A percentile compares a stretch with the other conserved stretches of the same genome.
phyloP scores from a whole-genome alignment of 306 rosid genomes.

The Canavalia ensiformis region DNA sequence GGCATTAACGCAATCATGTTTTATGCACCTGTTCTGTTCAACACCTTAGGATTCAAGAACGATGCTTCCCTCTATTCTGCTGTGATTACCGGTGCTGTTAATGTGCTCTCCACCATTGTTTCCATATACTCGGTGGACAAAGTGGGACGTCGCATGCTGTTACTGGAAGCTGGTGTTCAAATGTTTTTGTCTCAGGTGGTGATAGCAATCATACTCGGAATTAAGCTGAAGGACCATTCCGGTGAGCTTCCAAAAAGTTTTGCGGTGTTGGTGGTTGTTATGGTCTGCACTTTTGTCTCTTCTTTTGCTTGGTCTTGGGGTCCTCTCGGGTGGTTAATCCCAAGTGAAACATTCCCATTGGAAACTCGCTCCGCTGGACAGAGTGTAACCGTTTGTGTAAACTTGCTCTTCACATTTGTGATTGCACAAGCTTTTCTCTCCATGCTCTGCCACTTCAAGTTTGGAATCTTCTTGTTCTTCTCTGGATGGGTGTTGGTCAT shows the following conservation, averaged over 20 bases:
- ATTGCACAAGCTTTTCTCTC: conserved; percentile 88
- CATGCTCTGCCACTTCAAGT: conserved; percentile 87
- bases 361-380: conserved; percentile 94
- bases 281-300: conserved; percentile 83
- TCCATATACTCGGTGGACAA: conserved; percentile 87
- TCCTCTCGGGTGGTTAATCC: conserved; percentile 89
- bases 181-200: conserved; percentile 81
- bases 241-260: conserved; percentile 53
- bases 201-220: conserved; percentile 70
- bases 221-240: conserved; percentile 63
- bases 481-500: conserved; percentile 81
- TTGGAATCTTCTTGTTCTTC: conserved; percentile 89
- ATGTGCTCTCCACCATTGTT: conserved; percentile 73
- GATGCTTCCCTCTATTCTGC: conserved; percentile 90
- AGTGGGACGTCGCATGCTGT: conserved; percentile 75
- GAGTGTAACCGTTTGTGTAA: conserved; percentile 80
- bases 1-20: conserved; percentile 97
- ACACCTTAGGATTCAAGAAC: conserved; percentile 72
- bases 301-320: conserved; percentile 98
- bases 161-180: conserved; percentile 89
- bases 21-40: conserved; percentile 82
- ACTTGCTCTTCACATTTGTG: conserved; percentile 80
- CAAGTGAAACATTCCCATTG: conserved; percentile 84
- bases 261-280: conserved; percentile 67
- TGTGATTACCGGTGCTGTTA: conserved; percentile 89